These are phyloP conservation scores for Biscutella laevigata DNA, from an alignment of 441 rosid genomes.

Conservation along the genomic window DNA sequence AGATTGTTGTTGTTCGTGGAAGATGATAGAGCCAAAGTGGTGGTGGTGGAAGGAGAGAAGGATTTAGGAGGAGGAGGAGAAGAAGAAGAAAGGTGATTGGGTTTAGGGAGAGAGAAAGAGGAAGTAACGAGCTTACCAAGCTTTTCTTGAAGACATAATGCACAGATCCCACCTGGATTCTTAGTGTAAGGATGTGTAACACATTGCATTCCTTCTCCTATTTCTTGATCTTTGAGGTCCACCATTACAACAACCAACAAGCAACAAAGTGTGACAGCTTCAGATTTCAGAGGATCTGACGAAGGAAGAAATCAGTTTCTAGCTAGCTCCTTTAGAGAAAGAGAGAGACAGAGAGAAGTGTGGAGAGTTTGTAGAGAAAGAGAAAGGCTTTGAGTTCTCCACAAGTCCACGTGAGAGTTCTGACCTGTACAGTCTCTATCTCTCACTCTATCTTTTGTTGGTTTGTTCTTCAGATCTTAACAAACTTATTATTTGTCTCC, in stretches of 20 bases:
- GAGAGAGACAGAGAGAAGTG: background rate
- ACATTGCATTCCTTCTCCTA: slow-evolving; percentile 83
- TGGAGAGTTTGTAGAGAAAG: slow-evolving; percentile 17
- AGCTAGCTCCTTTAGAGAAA: too few species aligned
- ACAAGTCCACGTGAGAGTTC: slow-evolving; percentile 63
- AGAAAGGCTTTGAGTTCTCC: slow-evolving; percentile 36
- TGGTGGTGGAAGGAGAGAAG: too few species aligned
- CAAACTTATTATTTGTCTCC: background rate
- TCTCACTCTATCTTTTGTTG: background rate
- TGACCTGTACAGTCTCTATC: slow-evolving; percentile 17
- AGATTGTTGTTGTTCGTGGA: slow-evolving; percentile 36
- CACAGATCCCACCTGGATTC: slow-evolving; percentile 94
- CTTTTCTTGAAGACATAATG: slow-evolving; percentile 92
- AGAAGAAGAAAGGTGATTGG: slow-evolving; percentile 49
- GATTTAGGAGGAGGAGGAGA: slow-evolving; percentile 56
- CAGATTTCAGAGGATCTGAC: too few species aligned
- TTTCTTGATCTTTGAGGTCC: slow-evolving; percentile 45
- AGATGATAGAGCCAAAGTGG: too few species aligned
- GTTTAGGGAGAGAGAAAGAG: slow-evolving; percentile 52
- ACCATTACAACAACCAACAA: too few species aligned
- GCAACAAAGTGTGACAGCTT: too few species aligned
- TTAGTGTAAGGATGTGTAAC: slow-evolving; percentile 62
- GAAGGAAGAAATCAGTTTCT: too few species aligned
- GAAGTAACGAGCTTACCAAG: slow-evolving; percentile 92
- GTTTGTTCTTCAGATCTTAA: too few species aligned